Evolutionary conservation across 1,284 basidiomycete species (phyloP).

Genomic region (Cryptococcus sp.): DNA sequence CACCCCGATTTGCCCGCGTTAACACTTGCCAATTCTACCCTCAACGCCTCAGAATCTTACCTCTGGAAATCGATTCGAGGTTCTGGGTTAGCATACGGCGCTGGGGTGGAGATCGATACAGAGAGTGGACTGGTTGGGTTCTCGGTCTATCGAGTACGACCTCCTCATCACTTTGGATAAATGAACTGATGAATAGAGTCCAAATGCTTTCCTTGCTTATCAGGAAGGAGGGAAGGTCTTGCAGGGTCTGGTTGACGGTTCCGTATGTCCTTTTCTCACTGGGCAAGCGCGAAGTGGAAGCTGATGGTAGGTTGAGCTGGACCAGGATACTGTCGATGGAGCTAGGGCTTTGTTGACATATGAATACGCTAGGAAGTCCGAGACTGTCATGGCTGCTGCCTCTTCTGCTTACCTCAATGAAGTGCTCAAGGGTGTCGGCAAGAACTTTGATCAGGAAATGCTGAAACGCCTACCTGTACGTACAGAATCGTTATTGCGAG

Average conservation of each 20-base stretch:
- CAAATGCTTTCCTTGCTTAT: constrained; percentile 80
- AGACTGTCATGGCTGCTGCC: constrained; percentile 76
- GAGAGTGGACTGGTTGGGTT: constrained; percentile 81
- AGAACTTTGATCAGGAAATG: constrained; percentile 67
- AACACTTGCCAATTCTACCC: constrained; percentile 74
- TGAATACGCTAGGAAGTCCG: constrained; percentile 70
- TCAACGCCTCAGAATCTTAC: constrained; percentile 93
- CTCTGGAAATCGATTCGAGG: constrained; percentile 91
- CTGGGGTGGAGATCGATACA: constrained; percentile 69
- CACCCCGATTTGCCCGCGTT: constrained; percentile 83
- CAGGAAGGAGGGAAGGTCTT: constrained; percentile 73
- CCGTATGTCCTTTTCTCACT: constrained; percentile 59
- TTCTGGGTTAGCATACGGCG: constrained; percentile 89
- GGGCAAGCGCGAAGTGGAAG: neutral
- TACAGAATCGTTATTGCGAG: neutral
- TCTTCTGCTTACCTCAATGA: constrained; percentile 78
- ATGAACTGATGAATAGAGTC: constrained; percentile 57
- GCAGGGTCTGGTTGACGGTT: constrained; percentile 67
- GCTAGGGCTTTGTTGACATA: constrained; percentile 91
- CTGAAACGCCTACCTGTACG: constrained; percentile 60
- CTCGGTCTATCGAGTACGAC: constrained; percentile 66
- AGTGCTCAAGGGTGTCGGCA: constrained; percentile 71
- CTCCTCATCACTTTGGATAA: neutral
- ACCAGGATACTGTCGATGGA: constrained; percentile 78
- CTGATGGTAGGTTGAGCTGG: constrained; percentile 66